phyloP scores from a whole-genome alignment of 2,329 filamentous ascomycete species.

The Claviceps quebecensis region DNA sequence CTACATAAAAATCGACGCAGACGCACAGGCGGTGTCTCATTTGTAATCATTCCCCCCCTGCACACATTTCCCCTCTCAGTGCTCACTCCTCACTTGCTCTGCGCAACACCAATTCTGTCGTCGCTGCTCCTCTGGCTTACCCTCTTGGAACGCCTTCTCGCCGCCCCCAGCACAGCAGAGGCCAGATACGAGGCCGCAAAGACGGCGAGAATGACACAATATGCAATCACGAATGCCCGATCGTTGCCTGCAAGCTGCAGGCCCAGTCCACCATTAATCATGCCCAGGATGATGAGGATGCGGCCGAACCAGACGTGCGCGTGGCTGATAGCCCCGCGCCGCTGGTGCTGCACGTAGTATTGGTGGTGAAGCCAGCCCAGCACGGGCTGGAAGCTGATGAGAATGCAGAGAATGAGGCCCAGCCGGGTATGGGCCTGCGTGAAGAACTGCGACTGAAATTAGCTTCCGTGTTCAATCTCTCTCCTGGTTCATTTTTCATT shows the following conservation, averaged over 20 bases:
- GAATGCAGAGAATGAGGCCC: slow-evolving; percentile 38
- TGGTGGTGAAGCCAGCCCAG: slow-evolving; percentile 45
- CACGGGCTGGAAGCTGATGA: slow-evolving; percentile 43
- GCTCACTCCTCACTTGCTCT: not conserved
- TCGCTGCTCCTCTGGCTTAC: not conserved
- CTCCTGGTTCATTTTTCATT: not conserved
- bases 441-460: slow-evolving; percentile 32
- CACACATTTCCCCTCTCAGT: too few relatives aligned
- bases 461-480: too few relatives aligned
- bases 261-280: slow-evolving; percentile 51
- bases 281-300: slow-evolving; percentile 39
- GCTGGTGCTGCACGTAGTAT: slow-evolving; percentile 32
- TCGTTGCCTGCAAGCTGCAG: slow-evolving; percentile 32
- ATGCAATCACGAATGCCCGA: slow-evolving; percentile 33
- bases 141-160: not conserved
- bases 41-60: too few relatives aligned
- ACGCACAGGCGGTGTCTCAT: too few relatives aligned
- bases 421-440: slow-evolving; percentile 38
- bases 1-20: too few relatives aligned
- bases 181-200: slow-evolving; percentile 30
- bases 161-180: not conserved
- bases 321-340: slow-evolving; percentile 38
- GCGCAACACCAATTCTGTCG: not conserved
- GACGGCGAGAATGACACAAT: slow-evolving; percentile 39
- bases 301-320: slow-evolving; percentile 51